Conservation (phyloP, 345 rosid species). For the Mercurialis annua region DNA sequence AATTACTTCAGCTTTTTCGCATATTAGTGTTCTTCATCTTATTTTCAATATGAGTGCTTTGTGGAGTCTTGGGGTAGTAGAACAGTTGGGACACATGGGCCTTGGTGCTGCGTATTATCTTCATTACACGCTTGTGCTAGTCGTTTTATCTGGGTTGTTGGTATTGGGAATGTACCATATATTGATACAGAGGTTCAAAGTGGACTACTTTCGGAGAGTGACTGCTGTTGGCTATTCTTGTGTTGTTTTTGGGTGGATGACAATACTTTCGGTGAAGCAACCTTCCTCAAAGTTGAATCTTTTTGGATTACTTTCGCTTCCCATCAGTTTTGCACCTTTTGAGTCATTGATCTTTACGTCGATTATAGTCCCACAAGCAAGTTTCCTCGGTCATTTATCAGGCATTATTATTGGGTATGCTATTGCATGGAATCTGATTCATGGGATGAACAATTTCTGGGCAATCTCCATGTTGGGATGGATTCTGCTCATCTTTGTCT, state of each 20-base stretch:
- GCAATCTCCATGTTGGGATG: slow-evolving; percentile 84
- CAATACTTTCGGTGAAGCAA: slow-evolving; percentile 86
- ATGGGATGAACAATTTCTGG: slow-evolving; percentile 97
- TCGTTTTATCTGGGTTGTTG: slow-evolving; percentile 65
- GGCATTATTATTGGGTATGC: slow-evolving; percentile 93
- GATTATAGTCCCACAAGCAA: slow-evolving; percentile 96
- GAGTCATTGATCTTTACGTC: slow-evolving; percentile 94
- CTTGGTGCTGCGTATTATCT: slow-evolving; percentile 83
- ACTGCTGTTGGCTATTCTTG: slow-evolving; percentile 98
- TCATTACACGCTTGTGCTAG: slow-evolving; percentile 80
- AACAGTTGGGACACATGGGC: slow-evolving; percentile 63
- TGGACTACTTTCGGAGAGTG: slow-evolving; percentile 85
- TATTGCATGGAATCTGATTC: slow-evolving; percentile 89
- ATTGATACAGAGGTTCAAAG: slow-evolving; percentile 64
- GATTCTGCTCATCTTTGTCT: slow-evolving; percentile 61
- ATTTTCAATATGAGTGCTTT: slow-evolving; percentile 97
- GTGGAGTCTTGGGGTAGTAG: slow-evolving; percentile 95
- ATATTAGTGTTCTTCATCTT: slow-evolving; percentile 86
- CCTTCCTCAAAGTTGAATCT: slow-evolving; percentile 92
- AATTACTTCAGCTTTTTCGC: slow-evolving; percentile 93
- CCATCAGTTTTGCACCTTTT: slow-evolving; percentile 93
- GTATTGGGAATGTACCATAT: slow-evolving; percentile 81
- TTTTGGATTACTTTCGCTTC: slow-evolving; percentile 87
- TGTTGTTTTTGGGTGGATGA: slow-evolving; percentile 99
- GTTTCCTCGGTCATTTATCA: slow-evolving; percentile 91